A percentile compares a stretch with the other conserved stretches of the same genome.
Conservation (phyloP, 1,284 basidiomycete genomes). For the Golubevia sp. region DNA sequence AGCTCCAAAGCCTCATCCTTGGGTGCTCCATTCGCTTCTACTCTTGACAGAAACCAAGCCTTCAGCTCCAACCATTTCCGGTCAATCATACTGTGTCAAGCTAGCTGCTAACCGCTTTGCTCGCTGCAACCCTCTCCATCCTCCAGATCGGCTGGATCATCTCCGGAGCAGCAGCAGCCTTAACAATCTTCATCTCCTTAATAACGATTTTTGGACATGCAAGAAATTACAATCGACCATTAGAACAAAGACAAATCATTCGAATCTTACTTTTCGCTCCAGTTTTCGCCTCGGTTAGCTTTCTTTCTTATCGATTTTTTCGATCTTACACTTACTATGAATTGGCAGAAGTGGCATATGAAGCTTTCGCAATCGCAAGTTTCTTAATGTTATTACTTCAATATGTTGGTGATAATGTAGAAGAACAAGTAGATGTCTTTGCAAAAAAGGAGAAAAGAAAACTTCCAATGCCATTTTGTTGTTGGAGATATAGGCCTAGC, state of each 20-base stretch:
- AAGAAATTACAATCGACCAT: constrained; percentile 72
- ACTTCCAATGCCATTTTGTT: constrained; percentile 73
- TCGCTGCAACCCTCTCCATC: background rate
- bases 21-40: background rate
- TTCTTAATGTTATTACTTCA: constrained; percentile 75
- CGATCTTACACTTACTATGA: constrained; percentile 64
- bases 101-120: background rate
- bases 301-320: constrained; percentile 18
- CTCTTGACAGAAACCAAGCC: background rate
- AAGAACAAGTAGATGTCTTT: constrained; percentile 69
- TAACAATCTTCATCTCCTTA: constrained; percentile 14
- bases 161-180: constrained; percentile 69
- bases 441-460: constrained; percentile 77
- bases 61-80: background rate
- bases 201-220: constrained; percentile 65
- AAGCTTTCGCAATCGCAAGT: constrained; percentile 72
- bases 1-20: too few relatives aligned
- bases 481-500: constrained; percentile 16
- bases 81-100: background rate
- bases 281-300: constrained; percentile 23
- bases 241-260: constrained; percentile 74
- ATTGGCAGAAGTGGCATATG: constrained; percentile 18
- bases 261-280: constrained; percentile 62
- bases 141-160: constrained; percentile 74
- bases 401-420: constrained; percentile 74